These are phyloP conservation scores for Pholiota conissans DNA, from an alignment of 768 basidiomycete species.

Conservation along the genomic window DNA sequence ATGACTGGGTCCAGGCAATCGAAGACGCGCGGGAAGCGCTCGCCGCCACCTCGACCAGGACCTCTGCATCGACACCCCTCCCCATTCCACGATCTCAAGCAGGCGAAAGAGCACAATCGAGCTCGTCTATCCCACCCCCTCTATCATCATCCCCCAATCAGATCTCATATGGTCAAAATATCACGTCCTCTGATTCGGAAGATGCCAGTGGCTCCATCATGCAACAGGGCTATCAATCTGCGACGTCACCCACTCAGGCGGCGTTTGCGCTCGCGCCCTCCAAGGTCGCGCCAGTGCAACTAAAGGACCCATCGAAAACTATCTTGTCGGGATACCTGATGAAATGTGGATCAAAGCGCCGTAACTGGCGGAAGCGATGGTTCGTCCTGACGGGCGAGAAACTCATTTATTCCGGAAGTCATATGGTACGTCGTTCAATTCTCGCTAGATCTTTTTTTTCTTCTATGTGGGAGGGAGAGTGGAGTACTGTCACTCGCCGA, in stretches of 20 bases:
- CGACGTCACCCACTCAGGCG: slow-evolving; percentile 45
- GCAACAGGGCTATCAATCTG: slow-evolving; percentile 38
- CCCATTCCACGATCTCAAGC: slow-evolving; percentile 42
- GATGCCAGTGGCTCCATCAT: slow-evolving; percentile 50
- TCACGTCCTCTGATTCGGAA: slow-evolving; percentile 82
- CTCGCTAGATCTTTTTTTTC: slow-evolving; percentile 9
- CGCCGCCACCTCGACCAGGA: slow-evolving; percentile 61
- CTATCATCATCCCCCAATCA: slow-evolving; percentile 49
- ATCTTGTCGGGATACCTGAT: slow-evolving; percentile 91
- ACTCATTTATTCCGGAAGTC: slow-evolving; percentile 85
- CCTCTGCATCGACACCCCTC: slow-evolving; percentile 50
- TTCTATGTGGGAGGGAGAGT: too few relatives aligned
- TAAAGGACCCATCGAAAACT: slow-evolving; percentile 69
- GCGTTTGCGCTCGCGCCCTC: slow-evolving; percentile 44
- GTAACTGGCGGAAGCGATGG: slow-evolving; percentile 97
- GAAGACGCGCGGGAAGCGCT: slow-evolving; percentile 72
- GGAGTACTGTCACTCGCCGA: too few relatives aligned
- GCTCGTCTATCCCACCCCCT: background rate
- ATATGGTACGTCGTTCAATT: slow-evolving; percentile 75
- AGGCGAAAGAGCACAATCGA: slow-evolving; percentile 23
- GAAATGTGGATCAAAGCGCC: slow-evolving; percentile 93
- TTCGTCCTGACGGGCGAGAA: slow-evolving; percentile 90
- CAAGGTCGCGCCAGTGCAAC: slow-evolving; percentile 29
- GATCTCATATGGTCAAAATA: slow-evolving; percentile 39
- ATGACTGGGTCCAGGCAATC: slow-evolving; percentile 82